Base-by-base conservation (phyloP, 371 early-diverging fungal genomes). In the Mucor mucedo region DNA sequence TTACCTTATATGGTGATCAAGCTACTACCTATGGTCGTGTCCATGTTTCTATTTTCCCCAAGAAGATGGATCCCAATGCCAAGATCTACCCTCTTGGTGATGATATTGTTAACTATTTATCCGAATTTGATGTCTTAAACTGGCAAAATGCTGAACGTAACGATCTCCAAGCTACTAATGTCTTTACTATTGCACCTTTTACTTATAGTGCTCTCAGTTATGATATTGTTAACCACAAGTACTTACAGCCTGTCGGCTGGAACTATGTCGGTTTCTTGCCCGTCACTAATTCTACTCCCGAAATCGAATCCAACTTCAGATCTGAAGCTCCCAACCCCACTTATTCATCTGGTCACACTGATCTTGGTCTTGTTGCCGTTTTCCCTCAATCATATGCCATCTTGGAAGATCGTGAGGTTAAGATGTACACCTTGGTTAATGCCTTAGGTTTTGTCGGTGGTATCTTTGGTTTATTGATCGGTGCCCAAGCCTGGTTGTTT, bases 371-470 rank as follows among this genome's bases (percentile, higher is more conserved):
- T 8, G 39, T 81, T 11, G 66, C 73, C 14, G 54, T 81, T 10
- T 65, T 59, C 42, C 79, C 79, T 16, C 35, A 69, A 10, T 45
- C 28, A 8, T 81, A 63, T 52, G 72, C 62, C 7, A 54, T 48
- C 7, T 42, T 66, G 5, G 60, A 61, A 8, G 72, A 71, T 21
- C 77, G 77, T 49, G 82, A 81, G 56, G 74, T 76, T 62, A 81
- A 81, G 66, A 70, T 81, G 69, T 81, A 78, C 42, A 78, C 77
- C 5, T 61, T 81, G 5, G 62, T 81, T 29, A 81, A 81, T 55
- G 82, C 79, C 1, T 68, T 81, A 49, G 82, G 82, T 56, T 78
- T 81, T 42, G 76, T 78, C 5, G 82, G 82, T 66, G 82, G 82
- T 70, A 73, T 81, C 56, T 77, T 81, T 69, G 82, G 82, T 69